Evolutionary conservation across 2,329 filamentous ascomycete species (phyloP).

Genomic region (Penicillium concentricum): DNA sequence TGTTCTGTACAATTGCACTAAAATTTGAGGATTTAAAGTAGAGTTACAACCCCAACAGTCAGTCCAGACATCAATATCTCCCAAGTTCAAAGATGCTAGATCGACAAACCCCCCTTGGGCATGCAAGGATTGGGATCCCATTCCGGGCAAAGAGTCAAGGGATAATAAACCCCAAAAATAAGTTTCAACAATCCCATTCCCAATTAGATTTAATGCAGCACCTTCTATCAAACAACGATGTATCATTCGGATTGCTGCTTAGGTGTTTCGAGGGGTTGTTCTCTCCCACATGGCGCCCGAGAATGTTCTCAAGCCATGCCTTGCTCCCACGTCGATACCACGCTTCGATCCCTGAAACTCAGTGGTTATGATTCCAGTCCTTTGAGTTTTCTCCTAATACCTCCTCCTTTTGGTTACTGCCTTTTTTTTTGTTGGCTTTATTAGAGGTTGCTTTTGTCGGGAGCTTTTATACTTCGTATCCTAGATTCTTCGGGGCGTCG

Average conservation of each 20-base stretch:
- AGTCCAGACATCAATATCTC: background rate
- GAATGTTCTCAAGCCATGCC: constrained; percentile 19
- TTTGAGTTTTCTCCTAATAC: constrained; percentile 12
- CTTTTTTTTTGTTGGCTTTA: background rate
- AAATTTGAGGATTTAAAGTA: background rate
- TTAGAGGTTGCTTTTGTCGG: background rate
- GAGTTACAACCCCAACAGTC: background rate
- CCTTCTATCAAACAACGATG: constrained; percentile 15
- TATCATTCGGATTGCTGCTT: constrained; percentile 11
- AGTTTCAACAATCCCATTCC: constrained; percentile 1
- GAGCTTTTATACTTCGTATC: background rate
- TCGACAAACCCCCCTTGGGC: constrained; percentile 13
- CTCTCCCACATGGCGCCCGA: constrained; percentile 23
- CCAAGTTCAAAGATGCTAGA: background rate
- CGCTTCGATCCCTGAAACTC: constrained; percentile 11
- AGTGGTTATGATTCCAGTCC: background rate
- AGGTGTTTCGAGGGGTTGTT: background rate
- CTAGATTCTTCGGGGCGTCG: background rate
- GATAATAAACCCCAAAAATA: constrained; percentile 10
- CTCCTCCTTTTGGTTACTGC: constrained; percentile 17
- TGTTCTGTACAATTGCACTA: too few species aligned
- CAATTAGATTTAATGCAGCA: background rate
- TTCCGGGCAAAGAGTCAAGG: constrained; percentile 19
- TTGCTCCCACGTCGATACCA: constrained; percentile 23
- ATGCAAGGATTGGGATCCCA: constrained; percentile 23